Evolutionary conservation across 176 grass and related monocot species (phyloP).

Genomic region (Avena sativa): DNA sequence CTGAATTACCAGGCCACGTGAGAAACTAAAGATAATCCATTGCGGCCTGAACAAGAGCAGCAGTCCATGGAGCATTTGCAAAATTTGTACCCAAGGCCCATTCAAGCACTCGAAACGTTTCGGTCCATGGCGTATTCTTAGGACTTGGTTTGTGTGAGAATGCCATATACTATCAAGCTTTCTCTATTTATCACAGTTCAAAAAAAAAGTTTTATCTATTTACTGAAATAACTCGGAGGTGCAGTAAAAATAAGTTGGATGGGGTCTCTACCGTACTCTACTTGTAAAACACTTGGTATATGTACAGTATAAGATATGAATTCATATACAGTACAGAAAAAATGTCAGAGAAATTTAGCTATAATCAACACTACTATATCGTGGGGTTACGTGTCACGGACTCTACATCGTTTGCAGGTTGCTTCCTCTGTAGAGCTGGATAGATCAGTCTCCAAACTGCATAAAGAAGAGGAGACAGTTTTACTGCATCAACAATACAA

Average conservation of each 20-base stretch:
- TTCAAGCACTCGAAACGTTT: not conserved
- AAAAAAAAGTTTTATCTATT: too few species aligned
- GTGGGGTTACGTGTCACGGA: conserved; percentile 25
- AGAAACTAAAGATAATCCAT: too few species aligned
- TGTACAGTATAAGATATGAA: too few species aligned
- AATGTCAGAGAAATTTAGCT: conserved; percentile 8
- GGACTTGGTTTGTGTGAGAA: too few species aligned
- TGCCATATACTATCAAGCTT: too few species aligned
- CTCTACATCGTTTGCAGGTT: conserved; percentile 36
- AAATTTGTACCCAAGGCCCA: not conserved
- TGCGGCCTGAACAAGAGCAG: not conserved
- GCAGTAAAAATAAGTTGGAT: too few species aligned
- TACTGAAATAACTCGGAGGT: too few species aligned
- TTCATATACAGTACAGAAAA: too few species aligned
- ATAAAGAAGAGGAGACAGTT: conserved; percentile 8
- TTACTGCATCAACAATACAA: not conserved
- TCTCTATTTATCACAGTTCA: too few species aligned
- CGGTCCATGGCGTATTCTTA: too few species aligned
- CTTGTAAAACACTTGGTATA: too few species aligned
- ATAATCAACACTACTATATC: conserved; percentile 53
- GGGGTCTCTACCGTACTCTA: too few species aligned
- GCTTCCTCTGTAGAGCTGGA: conserved; percentile 52
- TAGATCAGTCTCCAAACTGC: conserved; percentile 86
- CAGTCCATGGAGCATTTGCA: not conserved
- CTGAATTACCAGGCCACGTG: not conserved